Base-by-base conservation (phyloP, 2,329 filamentous ascomycete species). In the Trichothecium sympodiale region DNA sequence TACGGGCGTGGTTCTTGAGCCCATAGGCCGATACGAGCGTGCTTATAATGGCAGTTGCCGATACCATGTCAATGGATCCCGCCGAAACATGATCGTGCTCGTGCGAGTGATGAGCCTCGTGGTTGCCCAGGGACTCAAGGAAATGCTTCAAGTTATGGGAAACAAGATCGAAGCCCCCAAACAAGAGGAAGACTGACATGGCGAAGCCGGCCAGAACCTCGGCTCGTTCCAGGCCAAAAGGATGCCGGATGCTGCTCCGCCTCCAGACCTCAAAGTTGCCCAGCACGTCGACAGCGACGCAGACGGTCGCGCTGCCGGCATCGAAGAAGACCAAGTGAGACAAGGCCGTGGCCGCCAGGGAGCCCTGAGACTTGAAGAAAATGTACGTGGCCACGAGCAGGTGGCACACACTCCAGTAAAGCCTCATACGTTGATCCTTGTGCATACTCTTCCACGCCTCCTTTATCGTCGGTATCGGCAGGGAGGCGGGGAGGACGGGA, bases 261-360 rank as follows among this genome's bases (percentile, higher is more conserved):
- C 86, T 85, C 91, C 91, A 98, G 29, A 96, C 88, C 55, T 98
- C 91, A 50, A 98, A 98, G 56, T 98, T 98, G 35, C 84, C 80
- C 33, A 95, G 74, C 2, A 96, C 84, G 52, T 98, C 91, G 32
- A 96, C 89, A 10, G 77, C 79, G 4, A 94, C 87, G 55, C 89
- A 96, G 5, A 96, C 75, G 33, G 88, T 79, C 4, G 91, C 91
- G 25, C 87, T 91, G 2, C 94, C 76, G 8, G 91, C 89, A 55
- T 98, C 91, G 56, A 95, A 98, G 57, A 96, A 84, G 40, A 96
- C 81, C 32, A 98, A 67, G 50, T 95, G 88, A 8, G 87, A 94
- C 14, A 98, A 67, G 0, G 89, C 89, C 6, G 88, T 95, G 62
- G 94, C 82, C 9, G 89, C 86, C 17, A 95, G 71, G 15, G 85